phyloP scores from a whole-genome alignment of 2,329 filamentous ascomycete genomes.

The Fusarium newnesense region DNA sequence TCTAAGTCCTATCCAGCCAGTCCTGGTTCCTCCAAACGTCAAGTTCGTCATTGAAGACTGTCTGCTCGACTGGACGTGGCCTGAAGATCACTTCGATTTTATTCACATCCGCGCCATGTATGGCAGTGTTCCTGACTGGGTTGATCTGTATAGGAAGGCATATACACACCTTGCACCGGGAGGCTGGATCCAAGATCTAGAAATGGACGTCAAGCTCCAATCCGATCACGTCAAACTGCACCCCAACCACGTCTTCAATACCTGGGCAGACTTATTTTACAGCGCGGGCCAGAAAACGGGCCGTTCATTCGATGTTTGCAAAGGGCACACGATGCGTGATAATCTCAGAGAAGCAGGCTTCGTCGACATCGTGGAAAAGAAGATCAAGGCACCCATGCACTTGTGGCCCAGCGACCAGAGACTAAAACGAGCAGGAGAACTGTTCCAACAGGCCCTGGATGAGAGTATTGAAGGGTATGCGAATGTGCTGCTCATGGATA shows the following conservation, averaged over 20 bases:
- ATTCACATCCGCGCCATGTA: slow-evolving; percentile 67
- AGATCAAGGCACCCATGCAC: slow-evolving; percentile 54
- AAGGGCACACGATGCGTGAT: slow-evolving; percentile 33
- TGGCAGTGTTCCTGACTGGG: slow-evolving; percentile 68
- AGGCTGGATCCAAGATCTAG: slow-evolving; percentile 47
- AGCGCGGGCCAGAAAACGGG: slow-evolving; percentile 43
- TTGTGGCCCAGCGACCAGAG: slow-evolving; percentile 56
- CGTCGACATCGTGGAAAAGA: slow-evolving; percentile 46
- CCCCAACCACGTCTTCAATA: slow-evolving; percentile 40
- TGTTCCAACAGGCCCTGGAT: slow-evolving; percentile 46
- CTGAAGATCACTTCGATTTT: slow-evolving; percentile 62
- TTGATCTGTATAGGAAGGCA: slow-evolving; percentile 61
- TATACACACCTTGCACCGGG: slow-evolving; percentile 59
- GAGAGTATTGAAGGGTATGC: slow-evolving; percentile 47
- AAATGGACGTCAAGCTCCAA: slow-evolving; percentile 38
- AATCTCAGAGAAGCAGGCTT: slow-evolving; percentile 48
- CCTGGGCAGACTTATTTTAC: slow-evolving; percentile 45
- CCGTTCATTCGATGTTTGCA: slow-evolving; percentile 39
- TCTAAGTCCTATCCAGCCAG: slow-evolving; percentile 50
- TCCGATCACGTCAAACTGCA: slow-evolving; percentile 28
- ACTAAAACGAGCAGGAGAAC: slow-evolving; percentile 54
- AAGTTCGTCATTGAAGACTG: slow-evolving; percentile 51
- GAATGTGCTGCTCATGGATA: slow-evolving; percentile 40
- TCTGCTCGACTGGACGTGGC: slow-evolving; percentile 55
- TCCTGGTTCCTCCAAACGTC: slow-evolving; percentile 45